Conservation (phyloP, 495 filamentous ascomycete genomes). For the Aspergillus sparsus region DNA sequence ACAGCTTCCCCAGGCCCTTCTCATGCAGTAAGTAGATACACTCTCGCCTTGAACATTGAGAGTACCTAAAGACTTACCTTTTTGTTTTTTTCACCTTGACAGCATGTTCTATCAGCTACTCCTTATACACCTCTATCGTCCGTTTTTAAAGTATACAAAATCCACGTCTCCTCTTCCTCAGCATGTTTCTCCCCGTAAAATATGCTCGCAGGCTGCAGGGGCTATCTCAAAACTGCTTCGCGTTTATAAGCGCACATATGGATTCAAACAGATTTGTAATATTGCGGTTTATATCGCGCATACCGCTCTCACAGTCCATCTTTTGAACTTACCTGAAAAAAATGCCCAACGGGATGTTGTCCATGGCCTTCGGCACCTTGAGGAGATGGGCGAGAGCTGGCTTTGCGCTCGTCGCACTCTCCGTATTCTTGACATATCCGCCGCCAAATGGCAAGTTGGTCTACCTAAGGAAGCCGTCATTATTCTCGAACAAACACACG, state of each 20-base stretch:
- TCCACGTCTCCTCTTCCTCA: conserved; percentile 77
- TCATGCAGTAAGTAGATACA: conserved; percentile 88
- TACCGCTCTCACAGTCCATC: conserved; percentile 89
- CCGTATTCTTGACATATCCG: conserved; percentile 80
- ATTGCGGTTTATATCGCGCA: conserved; percentile 94
- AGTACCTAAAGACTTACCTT: not conserved
- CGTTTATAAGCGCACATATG: conserved; percentile 88
- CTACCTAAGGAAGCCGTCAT: conserved; percentile 78
- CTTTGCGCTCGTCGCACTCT: conserved; percentile 84
- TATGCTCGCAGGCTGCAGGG: conserved; percentile 85
- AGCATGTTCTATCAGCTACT: conserved; percentile 98
- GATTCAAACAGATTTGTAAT: conserved; percentile 90
- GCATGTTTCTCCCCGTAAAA: conserved; percentile 86
- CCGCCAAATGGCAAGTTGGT: conserved; percentile 82
- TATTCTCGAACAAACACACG: conserved; percentile 66
- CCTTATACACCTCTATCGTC: conserved; percentile 95
- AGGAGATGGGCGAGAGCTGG: conserved; percentile 96
- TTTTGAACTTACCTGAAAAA: conserved; percentile 90
- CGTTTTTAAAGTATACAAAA: conserved; percentile 88
- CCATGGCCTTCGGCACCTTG: conserved; percentile 86
- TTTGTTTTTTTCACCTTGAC: conserved; percentile 36
- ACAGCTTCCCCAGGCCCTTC: conserved; percentile 79
- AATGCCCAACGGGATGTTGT: conserved; percentile 84
- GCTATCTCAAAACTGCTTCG: conserved; percentile 89
- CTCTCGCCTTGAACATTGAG: no score